Evolutionary conservation across 768 basidiomycete species (phyloP).

Genomic region (Tulasnella sp.): DNA sequence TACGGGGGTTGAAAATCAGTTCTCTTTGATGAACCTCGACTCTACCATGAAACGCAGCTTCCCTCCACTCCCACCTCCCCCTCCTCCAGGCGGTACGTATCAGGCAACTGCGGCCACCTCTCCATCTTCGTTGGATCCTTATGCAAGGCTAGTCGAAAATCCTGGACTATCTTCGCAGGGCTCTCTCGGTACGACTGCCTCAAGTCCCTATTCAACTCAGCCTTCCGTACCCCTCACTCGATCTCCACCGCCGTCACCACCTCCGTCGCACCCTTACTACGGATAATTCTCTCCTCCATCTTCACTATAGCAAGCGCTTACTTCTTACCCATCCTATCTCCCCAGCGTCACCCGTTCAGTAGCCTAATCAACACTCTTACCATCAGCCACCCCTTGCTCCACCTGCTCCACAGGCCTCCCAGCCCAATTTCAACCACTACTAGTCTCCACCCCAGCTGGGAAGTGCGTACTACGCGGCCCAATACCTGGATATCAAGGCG

Average conservation of each 20-base stretch:
- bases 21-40: too few species aligned
- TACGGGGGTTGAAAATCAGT: too few species aligned
- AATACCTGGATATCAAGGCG: neutral
- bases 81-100: neutral
- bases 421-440: neutral
- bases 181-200: neutral
- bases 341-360: slow-evolving; percentile 7
- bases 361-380: neutral
- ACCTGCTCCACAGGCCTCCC: neutral
- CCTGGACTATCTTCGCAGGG: slow-evolving; percentile 6
- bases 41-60: too few species aligned
- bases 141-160: slow-evolving; percentile 21
- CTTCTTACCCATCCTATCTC: slow-evolving; percentile 8
- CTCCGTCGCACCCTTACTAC: slow-evolving; percentile 10
- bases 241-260: slow-evolving; percentile 19
- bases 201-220: neutral
- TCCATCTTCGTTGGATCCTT: slow-evolving; percentile 26
- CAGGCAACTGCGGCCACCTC: slow-evolving; percentile 26
- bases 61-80: slow-evolving; percentile 21
- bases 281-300: neutral
- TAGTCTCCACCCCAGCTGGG: neutral
- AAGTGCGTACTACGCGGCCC: neutral
- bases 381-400: slow-evolving; percentile 9
- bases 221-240: slow-evolving; percentile 19
- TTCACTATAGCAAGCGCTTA: slow-evolving; percentile 11